Base-by-base conservation (phyloP, 83 land plant species). In the Larix sibirica region DNA sequence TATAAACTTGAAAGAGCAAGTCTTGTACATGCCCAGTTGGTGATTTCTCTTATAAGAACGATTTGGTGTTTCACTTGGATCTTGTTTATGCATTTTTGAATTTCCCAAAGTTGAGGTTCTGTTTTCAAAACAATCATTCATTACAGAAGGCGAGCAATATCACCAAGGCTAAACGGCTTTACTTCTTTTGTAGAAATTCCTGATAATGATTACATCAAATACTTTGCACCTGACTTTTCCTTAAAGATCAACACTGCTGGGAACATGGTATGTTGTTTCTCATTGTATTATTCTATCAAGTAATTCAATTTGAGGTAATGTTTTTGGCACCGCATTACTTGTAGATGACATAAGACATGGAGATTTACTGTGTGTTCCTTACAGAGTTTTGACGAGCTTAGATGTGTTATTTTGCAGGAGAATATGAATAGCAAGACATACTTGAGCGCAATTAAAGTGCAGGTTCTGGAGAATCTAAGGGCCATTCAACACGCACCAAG, bases 401-500 rank as follows among this genome's bases (percentile, higher is more conserved):
- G 76, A 38, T 26, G 47, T 60, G n/a, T 83, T 7, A 18, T 86
- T 74, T 42, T 40, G 81, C 95, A 98, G 99, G 99, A 96, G 83
- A 98, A 98, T 76, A 81, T 92, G 84, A 98, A 98, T 85, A 95
- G 94, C 87, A 98, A 93, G 88, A 88, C 95, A 40, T 96, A 98
- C 88, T 88, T 98, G 33, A 86, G 91, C 80, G 82, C 95, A 62
- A 93, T 98, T 65, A 96, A 95, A 81, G 85, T 88, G 89, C 98
- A 98, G 89, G 98, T 98, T 4, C 28, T 95, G 42, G 99, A 98
- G 85, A 94, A 91, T 80, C 88, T 98, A 62, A 92, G 99, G 54
- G 83, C 81, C 83, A 93, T 98, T 70, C 96, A 97, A 79, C 97
- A 95, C 90, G 96, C 99, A 56, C 99, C 99, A n/a, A 81, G 98